A percentile compares a stretch with the other conserved stretches of the same genome.
Conservation (phyloP, 2,329 filamentous ascomycete genomes). For the Pyrenophora teres region DNA sequence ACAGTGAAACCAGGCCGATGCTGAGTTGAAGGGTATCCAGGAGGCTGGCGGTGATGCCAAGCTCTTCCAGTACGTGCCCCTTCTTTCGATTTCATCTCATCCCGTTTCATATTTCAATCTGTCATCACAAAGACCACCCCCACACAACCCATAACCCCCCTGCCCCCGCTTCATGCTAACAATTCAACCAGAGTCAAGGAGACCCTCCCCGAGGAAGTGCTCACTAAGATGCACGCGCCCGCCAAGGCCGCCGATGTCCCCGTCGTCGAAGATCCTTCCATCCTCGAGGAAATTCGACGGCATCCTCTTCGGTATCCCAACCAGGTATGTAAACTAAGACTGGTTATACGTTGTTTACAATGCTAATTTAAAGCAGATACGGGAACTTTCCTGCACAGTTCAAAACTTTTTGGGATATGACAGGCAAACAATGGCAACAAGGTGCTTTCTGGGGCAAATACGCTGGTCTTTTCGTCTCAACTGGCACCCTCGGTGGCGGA, state of each 20-base stretch:
- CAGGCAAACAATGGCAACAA: constrained; percentile 78
- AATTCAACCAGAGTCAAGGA: constrained; percentile 67
- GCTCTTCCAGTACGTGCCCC: constrained; percentile 71
- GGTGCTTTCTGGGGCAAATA: constrained; percentile 86
- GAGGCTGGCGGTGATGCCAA: constrained; percentile 81
- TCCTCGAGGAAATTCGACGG: constrained; percentile 79
- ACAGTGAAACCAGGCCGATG: constrained; percentile 69
- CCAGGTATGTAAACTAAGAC: no score
- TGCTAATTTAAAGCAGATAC: constrained; percentile 58
- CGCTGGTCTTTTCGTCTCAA: constrained; percentile 88
- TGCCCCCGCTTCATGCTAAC: constrained; percentile 1
- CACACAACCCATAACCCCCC: no score
- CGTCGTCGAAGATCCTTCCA: constrained; percentile 62
- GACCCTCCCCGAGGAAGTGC: constrained; percentile 82
- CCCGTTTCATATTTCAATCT: no score
- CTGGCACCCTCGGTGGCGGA: constrained; percentile 80
- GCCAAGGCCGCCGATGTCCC: constrained; percentile 70
- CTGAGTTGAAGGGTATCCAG: constrained; percentile 88
- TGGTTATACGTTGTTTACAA: no score
- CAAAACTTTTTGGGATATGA: constrained; percentile 92
- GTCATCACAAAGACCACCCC: no score
- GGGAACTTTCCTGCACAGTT: constrained; percentile 97
- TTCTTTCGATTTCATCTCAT: no score
- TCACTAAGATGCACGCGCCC: constrained; percentile 89
- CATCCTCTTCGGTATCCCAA: constrained; percentile 90